Conservation (phyloP, 2,329 filamentous ascomycete genomes). For the Parafenestella ontariensis region DNA sequence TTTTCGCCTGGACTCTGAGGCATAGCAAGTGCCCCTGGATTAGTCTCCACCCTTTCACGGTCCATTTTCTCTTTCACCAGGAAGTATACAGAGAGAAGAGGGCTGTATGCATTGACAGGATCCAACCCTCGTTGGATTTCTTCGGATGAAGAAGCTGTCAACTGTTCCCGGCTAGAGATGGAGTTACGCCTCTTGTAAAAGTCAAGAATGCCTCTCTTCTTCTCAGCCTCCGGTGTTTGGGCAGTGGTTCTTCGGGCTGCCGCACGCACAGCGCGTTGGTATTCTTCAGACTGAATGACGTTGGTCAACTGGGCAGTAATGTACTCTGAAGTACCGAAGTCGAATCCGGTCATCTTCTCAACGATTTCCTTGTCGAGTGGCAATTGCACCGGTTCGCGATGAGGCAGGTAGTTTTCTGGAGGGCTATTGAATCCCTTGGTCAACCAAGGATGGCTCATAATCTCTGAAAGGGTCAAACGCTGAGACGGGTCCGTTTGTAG, state of each 20-base stretch:
- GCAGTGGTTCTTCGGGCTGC: conserved; percentile 70
- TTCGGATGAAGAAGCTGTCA: conserved; percentile 84
- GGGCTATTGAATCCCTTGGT: conserved; percentile 85
- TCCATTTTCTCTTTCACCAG: conserved; percentile 95
- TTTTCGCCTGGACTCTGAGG: conserved; percentile 64
- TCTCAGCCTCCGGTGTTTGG: conserved; percentile 66
- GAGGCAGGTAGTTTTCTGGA: conserved; percentile 87
- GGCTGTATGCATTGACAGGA: conserved; percentile 91
- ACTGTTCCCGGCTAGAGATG: conserved; percentile 83
- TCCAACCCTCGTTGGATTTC: conserved; percentile 82
- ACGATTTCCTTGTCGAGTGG: conserved; percentile 85
- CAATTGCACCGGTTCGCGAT: conserved; percentile 81
- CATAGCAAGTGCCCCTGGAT: conserved; percentile 65
- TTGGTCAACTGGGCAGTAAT: conserved; percentile 83
- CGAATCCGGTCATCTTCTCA: conserved; percentile 95
- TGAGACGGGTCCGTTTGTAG: conserved; percentile 91
- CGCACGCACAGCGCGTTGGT: conserved; percentile 80
- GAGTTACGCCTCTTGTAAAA: conserved; percentile 97
- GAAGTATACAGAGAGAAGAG: conserved; percentile 92
- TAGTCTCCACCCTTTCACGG: conserved; percentile 69
- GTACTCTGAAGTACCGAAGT: conserved; percentile 86
- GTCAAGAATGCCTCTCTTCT: conserved; percentile 92
- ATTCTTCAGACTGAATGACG: conserved; percentile 92
- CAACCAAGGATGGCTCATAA: conserved; percentile 96
- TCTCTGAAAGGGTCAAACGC: conserved; percentile 85